A percentile compares a stretch with the other conserved stretches of the same genome.
phyloP scores from a whole-genome alignment of 2,329 filamentous ascomycete species.

The Epichloe amarillans region DNA sequence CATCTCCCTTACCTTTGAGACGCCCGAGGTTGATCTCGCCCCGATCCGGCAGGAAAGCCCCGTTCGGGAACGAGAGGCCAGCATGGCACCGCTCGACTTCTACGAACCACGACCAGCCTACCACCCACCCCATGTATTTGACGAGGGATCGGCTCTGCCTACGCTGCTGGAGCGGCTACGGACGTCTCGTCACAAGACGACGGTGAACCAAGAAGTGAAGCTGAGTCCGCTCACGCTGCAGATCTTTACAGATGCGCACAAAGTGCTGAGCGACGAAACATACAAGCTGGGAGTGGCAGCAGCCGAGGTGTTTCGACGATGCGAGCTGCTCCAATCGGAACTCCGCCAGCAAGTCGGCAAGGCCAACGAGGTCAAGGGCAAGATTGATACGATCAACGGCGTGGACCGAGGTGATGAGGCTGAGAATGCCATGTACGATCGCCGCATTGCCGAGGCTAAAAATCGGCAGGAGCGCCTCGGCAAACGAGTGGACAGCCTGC shows the following conservation, averaged over 20 bases:
- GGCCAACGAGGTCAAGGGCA: conserved; percentile 49
- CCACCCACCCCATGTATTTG: conserved; percentile 48
- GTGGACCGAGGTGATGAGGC: conserved; percentile 33
- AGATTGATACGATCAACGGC: conserved; percentile 49
- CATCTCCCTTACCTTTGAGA: conserved; percentile 45
- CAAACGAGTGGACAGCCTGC: conserved; percentile 46
- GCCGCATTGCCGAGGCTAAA: conserved; percentile 40
- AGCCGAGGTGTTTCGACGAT: conserved; percentile 59
- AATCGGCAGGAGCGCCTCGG: conserved; percentile 43
- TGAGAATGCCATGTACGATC: conserved; percentile 44
- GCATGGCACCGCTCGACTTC: conserved; percentile 34
- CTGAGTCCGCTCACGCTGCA: conserved; percentile 58
- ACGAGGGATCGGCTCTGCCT: conserved; percentile 41
- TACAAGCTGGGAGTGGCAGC: conserved; percentile 54
- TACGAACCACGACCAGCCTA: conserved; percentile 55
- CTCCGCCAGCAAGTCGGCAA: conserved; percentile 54
- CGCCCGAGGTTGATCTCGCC: conserved; percentile 37
- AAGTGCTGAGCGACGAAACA: conserved; percentile 56
- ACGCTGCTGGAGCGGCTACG: conserved; percentile 41
- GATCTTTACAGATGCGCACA: conserved; percentile 60
- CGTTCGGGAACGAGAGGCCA: conserved; percentile 26
- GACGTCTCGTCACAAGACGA: conserved; percentile 45
- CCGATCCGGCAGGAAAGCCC: conserved; percentile 31
- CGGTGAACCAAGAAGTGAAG: conserved; percentile 53
- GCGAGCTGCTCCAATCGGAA: conserved; percentile 54